These are phyloP conservation scores for Nicotiana otophora DNA, from an alignment of 257 asterid genomes.

Conservation along the genomic window DNA sequence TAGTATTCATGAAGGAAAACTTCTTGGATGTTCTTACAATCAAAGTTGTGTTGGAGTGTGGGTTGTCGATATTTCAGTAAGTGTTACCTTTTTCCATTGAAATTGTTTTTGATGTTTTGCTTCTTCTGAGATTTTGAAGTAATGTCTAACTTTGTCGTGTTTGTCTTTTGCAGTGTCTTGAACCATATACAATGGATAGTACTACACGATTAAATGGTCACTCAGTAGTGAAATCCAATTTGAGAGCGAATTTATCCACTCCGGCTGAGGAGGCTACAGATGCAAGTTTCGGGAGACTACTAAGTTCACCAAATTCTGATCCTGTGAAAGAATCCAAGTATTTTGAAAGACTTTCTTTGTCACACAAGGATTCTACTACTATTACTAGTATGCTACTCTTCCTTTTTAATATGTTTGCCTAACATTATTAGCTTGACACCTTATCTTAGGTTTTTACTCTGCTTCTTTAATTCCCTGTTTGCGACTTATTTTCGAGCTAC, in stretches of 20 bases:
- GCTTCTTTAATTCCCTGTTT: not conserved
- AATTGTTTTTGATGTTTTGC: conserved; percentile 19
- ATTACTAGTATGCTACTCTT: conserved; percentile 46
- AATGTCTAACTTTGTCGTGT: conserved; percentile 19
- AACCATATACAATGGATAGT: conserved; percentile 72
- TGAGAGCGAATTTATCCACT: conserved; percentile 50
- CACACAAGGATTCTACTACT: conserved; percentile 73
- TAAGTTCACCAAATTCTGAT: conserved; percentile 67
- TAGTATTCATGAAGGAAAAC: no score
- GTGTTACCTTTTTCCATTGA: conserved; percentile 9
- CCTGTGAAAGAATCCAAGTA: conserved; percentile 70
- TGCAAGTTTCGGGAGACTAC: conserved; percentile 65
- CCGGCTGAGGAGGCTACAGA: conserved; percentile 52
- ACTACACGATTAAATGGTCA: conserved; percentile 51
- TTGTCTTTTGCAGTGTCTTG: conserved; percentile 64
- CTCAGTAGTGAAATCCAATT: conserved; percentile 51
- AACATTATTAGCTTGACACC: conserved; percentile 7
- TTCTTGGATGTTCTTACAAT: no score
- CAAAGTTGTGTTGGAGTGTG: conserved; percentile 99
- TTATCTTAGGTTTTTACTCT: conserved; percentile 1
- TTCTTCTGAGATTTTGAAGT: conserved; percentile 15
- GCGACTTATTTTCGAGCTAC: not conserved
- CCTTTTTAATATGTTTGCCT: conserved; percentile 14
- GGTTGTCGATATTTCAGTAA: conserved; percentile 98
- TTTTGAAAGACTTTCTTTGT: conserved; percentile 53